Base-by-base conservation (phyloP, 805 yeast genomes). In the Hanseniaspora thailandica region DNA sequence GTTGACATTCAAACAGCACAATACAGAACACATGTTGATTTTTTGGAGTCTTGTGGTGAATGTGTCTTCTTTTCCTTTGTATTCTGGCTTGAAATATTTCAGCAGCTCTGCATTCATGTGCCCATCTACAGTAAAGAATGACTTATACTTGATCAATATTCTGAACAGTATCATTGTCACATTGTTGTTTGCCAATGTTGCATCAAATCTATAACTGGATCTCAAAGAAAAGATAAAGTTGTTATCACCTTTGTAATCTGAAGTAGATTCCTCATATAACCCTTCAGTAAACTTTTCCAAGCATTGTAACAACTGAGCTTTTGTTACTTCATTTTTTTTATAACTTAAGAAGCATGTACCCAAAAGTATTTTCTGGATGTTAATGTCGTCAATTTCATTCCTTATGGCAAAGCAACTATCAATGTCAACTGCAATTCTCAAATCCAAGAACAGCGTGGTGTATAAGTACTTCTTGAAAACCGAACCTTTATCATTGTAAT, bases 11-110 rank as follows among this genome's bases (percentile, higher is more conserved):
- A 43, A 28, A 20, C 35, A 43, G n/a, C 25, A 48, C 7, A 48
- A 23, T 6, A 48, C 41, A 30, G 46, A 43, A 17, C 52, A 48
- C 46, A 48, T 40, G 26, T 48, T 48, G 5, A 48, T 40, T 41
- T 48, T 48, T 41, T 35, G 36, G 12, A 48, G 5, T 19, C 26
- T 22, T 23, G 31, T n/a, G 7, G n/a, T n/a, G 13, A 22, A 12
- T 12, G 12, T 17, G 4, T 41, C 47, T 4, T 17, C 15, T 13
- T 34, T 35, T 2, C 17, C 38, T 4, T 23, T 34, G 19, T 31
- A 23, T 10, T 6, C 4, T 12, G 47, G 47, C n/a, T 5, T 23
- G 3, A 48, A 40, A 1, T n/a, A 9, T 2, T 40, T n/a, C 5
- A 48, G 7, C 5, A 48, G 10, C 5, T 40, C n/a, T 3, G 6